Evolutionary conservation across 148 eudicot genomes (phyloP).

Genomic region (Fallopia convolvulus): DNA sequence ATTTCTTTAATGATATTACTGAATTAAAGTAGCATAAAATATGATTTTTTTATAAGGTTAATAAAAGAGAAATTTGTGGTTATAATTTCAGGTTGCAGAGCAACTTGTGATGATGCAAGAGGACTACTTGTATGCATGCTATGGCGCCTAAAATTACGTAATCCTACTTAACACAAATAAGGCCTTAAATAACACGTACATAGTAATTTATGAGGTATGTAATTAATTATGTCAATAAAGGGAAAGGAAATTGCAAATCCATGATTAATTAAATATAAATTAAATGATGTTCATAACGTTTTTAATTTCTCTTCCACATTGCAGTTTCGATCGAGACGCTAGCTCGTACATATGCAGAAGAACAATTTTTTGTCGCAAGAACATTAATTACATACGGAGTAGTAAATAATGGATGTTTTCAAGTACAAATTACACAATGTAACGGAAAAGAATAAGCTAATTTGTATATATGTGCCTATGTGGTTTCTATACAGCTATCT

Average conservation of each 20-base stretch:
- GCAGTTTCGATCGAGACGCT: not conserved
- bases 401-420: not conserved
- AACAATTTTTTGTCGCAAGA: not conserved
- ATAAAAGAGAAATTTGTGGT: not conserved
- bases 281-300: not conserved
- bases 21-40: not conserved
- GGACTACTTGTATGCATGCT: conserved; percentile 25
- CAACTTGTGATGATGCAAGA: conserved; percentile 35
- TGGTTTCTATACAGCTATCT: not conserved
- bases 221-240: too few relatives aligned
- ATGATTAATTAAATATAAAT: not conserved
- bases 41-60: not conserved
- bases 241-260: too few relatives aligned
- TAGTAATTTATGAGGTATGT: not conserved
- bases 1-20: not conserved
- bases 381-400: not conserved
- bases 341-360: not conserved
- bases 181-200: not conserved
- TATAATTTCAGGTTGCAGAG: conserved; percentile 25
- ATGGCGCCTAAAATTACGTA: not conserved
- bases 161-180: not conserved
- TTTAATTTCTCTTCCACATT: not conserved
- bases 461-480: not conserved
- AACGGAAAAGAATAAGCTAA: too few relatives aligned
- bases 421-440: not conserved